phyloP scores from a whole-genome alignment of 495 filamentous ascomycete genomes.

The Penicillium paxilli region DNA sequence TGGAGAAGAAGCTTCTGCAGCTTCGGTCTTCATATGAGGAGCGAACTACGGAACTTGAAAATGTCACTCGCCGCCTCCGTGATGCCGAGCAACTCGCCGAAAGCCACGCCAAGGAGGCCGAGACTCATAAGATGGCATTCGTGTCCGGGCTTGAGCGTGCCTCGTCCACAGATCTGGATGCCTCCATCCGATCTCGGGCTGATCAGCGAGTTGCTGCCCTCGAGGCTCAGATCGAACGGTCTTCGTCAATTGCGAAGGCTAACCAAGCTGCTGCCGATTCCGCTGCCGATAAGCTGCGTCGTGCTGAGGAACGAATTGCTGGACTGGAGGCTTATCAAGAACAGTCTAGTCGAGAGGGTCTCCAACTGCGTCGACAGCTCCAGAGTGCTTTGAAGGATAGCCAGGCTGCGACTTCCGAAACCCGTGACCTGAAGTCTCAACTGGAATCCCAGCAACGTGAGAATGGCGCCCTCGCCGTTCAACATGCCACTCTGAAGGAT shows the following conservation, averaged over 20 bases:
- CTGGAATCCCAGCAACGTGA: conserved; percentile 83
- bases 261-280: conserved; percentile 89
- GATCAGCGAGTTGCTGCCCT: conserved; percentile 77
- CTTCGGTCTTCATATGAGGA: conserved; percentile 86
- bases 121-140: conserved; percentile 80
- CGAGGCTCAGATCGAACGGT: conserved; percentile 74
- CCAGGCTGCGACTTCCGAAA: conserved; percentile 71
- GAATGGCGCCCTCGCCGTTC: conserved; percentile 83
- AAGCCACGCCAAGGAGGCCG: conserved; percentile 81
- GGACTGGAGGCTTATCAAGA: conserved; percentile 96
- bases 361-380: conserved; percentile 84
- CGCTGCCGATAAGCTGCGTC: conserved; percentile 82
- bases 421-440: conserved; percentile 74
- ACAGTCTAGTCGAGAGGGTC: conserved; percentile 88
- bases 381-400: conserved; percentile 79
- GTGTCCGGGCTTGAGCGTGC: conserved; percentile 75
- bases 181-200: conserved; percentile 52
- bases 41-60: conserved; percentile 76
- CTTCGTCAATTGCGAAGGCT: conserved; percentile 76
- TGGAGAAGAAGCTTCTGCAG: conserved; percentile 79
- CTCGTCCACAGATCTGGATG: conserved; percentile 44
- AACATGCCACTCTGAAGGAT: conserved; percentile 88
- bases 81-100: conserved; percentile 93
- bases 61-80: conserved; percentile 66
- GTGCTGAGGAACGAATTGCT: conserved; percentile 93